Base-by-base conservation (phyloP, 148 eudicot genomes). In the Persicaria maculosa region DNA sequence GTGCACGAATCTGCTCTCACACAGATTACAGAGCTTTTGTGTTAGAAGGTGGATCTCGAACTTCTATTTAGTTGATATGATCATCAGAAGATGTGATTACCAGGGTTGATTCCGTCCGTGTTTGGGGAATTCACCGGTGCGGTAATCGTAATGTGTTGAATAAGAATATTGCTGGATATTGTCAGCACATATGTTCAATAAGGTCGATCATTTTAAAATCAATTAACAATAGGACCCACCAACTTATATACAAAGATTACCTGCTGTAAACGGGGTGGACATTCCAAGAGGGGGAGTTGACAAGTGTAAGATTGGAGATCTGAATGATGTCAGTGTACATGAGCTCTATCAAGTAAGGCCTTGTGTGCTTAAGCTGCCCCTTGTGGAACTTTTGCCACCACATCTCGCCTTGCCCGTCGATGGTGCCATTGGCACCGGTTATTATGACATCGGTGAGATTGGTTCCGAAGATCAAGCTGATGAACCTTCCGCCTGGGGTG, bases 71-170 rank as follows among this genome's bases (percentile, higher is more conserved):
- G 8, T 0, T 1, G 71, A 73, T 31, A 31, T 31, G 40, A 31
- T 31, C 40, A 31, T 31, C 40, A 31, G 40, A 31, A 31, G 40
- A 31, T 31, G 2, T 43, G 69, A 72, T 11, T 85, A 90, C 98
- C 98, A 74, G 98, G 98, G 74, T 94, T 94, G 78, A 94, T 94
- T n/a, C 98, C 97, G 67, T 94, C 98, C 5, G 98, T 94, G 74
- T 94, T 94, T 19, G 98, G 98, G 58, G 90, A 85, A 6, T 62
- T 84, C 16, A 88, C 87, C 1, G 98, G 98, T 14, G 98, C 97
- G 71, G 73, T 79, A 44, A 94, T 92, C 22, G 98, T 94, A 47
- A 94, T 75, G 58, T 91, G 85, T 81, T 92, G 97, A 53, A 91
- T 75, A 9, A 90, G 83, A 54, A 92, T 74, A 75, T 91, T 87